Percentiles rank a stretch among this genome's conserved stretches.
phyloP scores from a whole-genome alignment of 108 stramenopile genomes.

The Stephanodiscus minutulus region DNA sequence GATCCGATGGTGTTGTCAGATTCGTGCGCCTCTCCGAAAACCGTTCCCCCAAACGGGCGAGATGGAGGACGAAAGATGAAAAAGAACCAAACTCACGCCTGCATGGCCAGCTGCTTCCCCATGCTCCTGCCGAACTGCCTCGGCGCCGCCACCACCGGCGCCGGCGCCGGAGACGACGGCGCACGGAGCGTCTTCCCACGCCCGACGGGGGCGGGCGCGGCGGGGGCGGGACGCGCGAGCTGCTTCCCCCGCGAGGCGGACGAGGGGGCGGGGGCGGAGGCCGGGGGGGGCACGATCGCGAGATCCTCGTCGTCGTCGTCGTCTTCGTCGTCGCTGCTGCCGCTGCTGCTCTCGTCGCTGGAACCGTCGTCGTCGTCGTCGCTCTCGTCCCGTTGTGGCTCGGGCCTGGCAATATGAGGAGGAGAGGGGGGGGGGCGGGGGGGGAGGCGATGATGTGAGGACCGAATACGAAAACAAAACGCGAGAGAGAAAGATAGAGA shows the following conservation, averaged over 20 bases:
- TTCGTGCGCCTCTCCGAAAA: too few species aligned
- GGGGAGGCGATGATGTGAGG: too few species aligned
- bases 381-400: slow-evolving; percentile 51
- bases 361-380: slow-evolving; percentile 57
- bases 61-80: slow-evolving; percentile 14
- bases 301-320: slow-evolving; percentile 55
- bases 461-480: too few species aligned
- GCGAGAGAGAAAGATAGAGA: too few species aligned
- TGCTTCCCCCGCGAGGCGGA: slow-evolving; percentile 67
- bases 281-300: too few species aligned
- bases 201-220: slow-evolving; percentile 10
- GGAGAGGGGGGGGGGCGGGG: too few species aligned
- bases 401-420: too few species aligned
- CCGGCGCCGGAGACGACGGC: slow-evolving; percentile 21
- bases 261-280: slow-evolving; percentile 19
- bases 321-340: slow-evolving; percentile 30
- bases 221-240: slow-evolving; percentile 34
- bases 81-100: slow-evolving; percentile 22
- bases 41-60: too few species aligned
- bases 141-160: not conserved
- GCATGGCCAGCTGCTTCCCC: slow-evolving; percentile 35
- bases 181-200: slow-evolving; percentile 76
- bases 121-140: slow-evolving; percentile 55
- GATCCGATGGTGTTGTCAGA: too few species aligned
- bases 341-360: slow-evolving; percentile 37